Percentiles rank a stretch among this genome's conserved stretches.
Conservation (phyloP, 2,329 filamentous ascomycete genomes). For the Venturia asperata region DNA sequence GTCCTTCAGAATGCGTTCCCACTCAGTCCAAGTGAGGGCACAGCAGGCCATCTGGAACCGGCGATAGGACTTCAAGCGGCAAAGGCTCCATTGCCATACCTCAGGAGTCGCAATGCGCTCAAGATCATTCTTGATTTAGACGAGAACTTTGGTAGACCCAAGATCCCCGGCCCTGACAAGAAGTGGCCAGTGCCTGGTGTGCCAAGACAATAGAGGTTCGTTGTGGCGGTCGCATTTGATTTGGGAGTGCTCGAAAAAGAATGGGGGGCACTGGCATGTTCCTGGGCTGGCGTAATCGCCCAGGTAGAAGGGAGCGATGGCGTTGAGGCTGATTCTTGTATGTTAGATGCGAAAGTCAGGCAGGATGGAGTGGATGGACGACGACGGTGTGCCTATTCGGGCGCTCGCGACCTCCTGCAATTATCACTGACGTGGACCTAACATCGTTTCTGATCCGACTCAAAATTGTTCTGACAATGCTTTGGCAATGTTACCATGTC, state of each 20-base stretch:
- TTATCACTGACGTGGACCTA: not conserved
- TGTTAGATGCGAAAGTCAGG: not conserved
- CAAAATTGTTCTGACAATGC: not conserved
- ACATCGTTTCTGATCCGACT: not conserved
- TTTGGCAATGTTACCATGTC: not conserved
- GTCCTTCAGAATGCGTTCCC: slow-evolving; percentile 76
- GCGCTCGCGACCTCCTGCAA: not conserved
- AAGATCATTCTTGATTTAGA: slow-evolving; percentile 95
- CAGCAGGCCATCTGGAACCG: slow-evolving; percentile 54
- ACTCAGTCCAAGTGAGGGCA: slow-evolving; percentile 35
- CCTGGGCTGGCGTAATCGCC: not conserved
- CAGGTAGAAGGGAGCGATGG: slow-evolving; percentile 3
- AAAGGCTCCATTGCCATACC: slow-evolving; percentile 56
- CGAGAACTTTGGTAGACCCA: slow-evolving; percentile 78
- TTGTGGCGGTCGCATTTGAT: not conserved
- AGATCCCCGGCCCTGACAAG: slow-evolving; percentile 39
- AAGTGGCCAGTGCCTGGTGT: slow-evolving; percentile 1
- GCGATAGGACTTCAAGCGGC: slow-evolving; percentile 57
- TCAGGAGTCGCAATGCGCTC: slow-evolving; percentile 78
- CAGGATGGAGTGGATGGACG: not conserved
- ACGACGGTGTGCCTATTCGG: not conserved
- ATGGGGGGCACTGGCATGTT: not conserved
- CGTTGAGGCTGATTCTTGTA: not conserved
- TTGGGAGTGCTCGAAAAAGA: not conserved
- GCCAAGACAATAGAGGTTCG: not conserved